A percentile compares a stretch with the other conserved stretches of the same genome.
These are phyloP conservation scores for Parachlorella kessleri DNA, from an alignment of 139 green algal genomes.

Conservation along the genomic window DNA sequence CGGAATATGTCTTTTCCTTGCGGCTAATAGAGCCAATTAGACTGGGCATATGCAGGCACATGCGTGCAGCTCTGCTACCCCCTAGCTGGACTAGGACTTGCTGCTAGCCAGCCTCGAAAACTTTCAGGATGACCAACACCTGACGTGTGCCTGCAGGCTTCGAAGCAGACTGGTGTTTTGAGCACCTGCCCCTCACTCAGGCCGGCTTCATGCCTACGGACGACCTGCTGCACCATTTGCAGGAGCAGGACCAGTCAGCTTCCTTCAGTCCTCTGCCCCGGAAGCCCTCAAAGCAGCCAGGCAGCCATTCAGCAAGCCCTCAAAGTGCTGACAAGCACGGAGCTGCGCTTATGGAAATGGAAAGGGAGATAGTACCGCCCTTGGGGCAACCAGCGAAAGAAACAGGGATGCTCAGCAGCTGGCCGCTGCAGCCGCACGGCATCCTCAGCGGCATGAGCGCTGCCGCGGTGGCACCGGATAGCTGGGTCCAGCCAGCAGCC, in stretches of 20 bases:
- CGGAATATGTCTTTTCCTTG: too few relatives aligned
- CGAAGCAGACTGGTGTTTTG: background rate
- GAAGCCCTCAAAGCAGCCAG: background rate
- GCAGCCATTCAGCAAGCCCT: background rate
- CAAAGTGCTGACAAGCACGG: background rate
- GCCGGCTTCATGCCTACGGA: conserved; percentile 23
- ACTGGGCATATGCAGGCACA: too few relatives aligned
- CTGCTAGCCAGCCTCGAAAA: background rate
- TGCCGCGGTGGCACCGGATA: too few relatives aligned
- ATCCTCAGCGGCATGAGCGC: too few relatives aligned
- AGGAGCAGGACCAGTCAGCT: background rate
- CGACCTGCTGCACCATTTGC: conserved; percentile 9
- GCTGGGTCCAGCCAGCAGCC: too few relatives aligned
- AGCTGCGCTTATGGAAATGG: background rate
- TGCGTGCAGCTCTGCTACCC: too few relatives aligned
- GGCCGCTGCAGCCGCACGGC: too few relatives aligned
- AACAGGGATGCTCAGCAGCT: too few relatives aligned
- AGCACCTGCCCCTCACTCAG: conserved; percentile 18
- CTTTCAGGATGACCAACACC: background rate
- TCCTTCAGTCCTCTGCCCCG: background rate
- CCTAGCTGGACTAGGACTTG: too few relatives aligned
- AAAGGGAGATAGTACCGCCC: background rate
- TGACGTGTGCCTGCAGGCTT: background rate
- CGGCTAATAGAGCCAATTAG: too few relatives aligned
- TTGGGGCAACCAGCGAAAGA: background rate